Base-by-base conservation (phyloP, 768 basidiomycete species). In the Suillus bovinus region DNA sequence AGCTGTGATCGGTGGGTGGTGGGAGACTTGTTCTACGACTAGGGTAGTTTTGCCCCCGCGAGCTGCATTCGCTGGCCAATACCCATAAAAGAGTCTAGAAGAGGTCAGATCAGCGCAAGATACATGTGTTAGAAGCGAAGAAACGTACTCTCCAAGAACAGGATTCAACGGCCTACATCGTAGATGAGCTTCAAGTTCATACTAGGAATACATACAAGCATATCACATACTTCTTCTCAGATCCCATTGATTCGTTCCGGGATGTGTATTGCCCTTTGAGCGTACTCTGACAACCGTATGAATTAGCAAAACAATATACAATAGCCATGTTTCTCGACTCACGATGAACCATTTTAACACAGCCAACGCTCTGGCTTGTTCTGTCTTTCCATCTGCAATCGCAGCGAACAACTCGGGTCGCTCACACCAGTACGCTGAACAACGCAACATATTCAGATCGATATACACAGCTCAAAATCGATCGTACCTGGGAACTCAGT, bases 291-390 rank as follows among this genome's bases (percentile, higher is more conserved):
- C 47, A 36, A 61, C 27, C 11, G 16, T 13, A 22, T n/a, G 16
- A 11, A 27, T 61, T 0, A 39, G 27, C 6, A 1, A 22, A 10
- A 60, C 4, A 1, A 27, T 14, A 17, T 8, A 33, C 3, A 22
- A 50, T 8, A 10, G 16, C 16, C 5, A 36, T 41, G 8, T 16
- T 27, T 39, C 24, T 27, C 24, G 10, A 79, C 88, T 68, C 67
- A 92, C 89, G 70, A 99, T 91, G 78, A 99, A 99, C 96, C 96
- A 99, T 69, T 84, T 86, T 50, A 98, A 81, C n/a, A 98, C 93
- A 7, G 87, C 84, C 58, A 92, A 79, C 3, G 87, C 82, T 56
- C 95, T 82, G 2, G 87, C 86, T 73, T 95, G 89, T 34, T 87
- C 84, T 14, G 84, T 85, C 71, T 80, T 81, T 5, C 88, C 93